Conservation (phyloP, 176 grass and related monocot species). For the Secale cereale region DNA sequence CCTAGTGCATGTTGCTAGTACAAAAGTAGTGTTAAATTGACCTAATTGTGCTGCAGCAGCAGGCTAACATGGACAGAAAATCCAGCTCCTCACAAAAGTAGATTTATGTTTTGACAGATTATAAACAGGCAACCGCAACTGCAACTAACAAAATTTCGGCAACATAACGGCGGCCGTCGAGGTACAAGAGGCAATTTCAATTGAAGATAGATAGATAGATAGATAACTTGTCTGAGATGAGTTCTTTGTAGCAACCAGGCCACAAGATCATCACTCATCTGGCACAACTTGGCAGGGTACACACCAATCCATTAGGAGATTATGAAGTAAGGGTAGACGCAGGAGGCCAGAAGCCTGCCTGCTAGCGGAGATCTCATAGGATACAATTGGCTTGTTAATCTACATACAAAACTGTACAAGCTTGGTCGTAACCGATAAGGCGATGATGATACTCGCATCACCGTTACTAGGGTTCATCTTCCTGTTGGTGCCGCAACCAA, state of each 20-base stretch:
- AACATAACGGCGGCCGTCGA: fast-evolving
- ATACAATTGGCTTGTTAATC: slow-evolving; percentile 21
- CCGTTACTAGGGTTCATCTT: slow-evolving; percentile 19
- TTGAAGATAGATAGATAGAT: not conserved
- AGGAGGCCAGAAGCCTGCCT: not conserved
- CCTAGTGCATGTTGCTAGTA: not conserved
- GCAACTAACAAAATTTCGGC: not conserved
- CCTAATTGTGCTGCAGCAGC: not conserved
- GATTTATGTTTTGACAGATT: not conserved
- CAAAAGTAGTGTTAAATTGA: not conserved
- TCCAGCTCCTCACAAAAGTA: not conserved
- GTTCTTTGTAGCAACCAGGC: not conserved
- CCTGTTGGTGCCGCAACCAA: slow-evolving; percentile 8
- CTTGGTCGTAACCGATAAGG: slow-evolving; percentile 14
- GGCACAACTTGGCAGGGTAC: not conserved
- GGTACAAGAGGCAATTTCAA: not conserved
- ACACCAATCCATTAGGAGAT: not conserved
- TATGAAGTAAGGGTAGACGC: not conserved
- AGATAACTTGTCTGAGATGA: not conserved
- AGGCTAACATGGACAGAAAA: not conserved
- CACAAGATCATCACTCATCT: not conserved
- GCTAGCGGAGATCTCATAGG: not conserved
- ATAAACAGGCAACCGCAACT: not conserved
- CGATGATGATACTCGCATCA: not conserved
- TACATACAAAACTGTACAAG: slow-evolving; percentile 53